Evolutionary conservation across 129 eudicot species (phyloP), one percentile per base, ranked within the genome.

Genomic region (Flaveria bidentis): DNA sequence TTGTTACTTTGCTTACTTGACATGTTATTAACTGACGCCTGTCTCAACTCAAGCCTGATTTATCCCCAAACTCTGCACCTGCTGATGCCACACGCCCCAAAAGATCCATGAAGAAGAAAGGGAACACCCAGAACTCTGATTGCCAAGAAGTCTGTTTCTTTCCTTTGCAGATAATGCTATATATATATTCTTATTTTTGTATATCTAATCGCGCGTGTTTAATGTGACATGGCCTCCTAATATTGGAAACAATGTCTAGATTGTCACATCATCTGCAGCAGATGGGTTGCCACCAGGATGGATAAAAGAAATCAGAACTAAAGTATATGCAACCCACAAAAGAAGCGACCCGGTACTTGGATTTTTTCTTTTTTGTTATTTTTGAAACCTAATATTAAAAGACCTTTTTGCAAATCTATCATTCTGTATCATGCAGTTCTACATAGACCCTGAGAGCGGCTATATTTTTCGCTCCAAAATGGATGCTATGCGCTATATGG

Each of bases 271-370:
- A 20, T 23, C 74, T 65, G 53, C 85, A 0, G 90, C 86, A 20
- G 90, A 85, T 7, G 91, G 82, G 76, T 75, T 92, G 62, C 96
- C 98, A 5, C 76, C 87, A 45, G 98, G 98, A 45, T 92, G 98
- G 98, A 78, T 85, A 13, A 90, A 85, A 80, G 98, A 90, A 81
- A 69, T 85, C 65, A 86, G 83, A 85, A 64, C 81, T 30, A 85
- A 78, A 64, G 76, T 72, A 79, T 56, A 10, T 44, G 80, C 61
- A 6, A 79, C 76, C 69, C 57, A 74, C 67, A 71, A 69, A 52
- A 84, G 88, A 50, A 82, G 42, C 36, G 93, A 91, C 57, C 88
- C 86, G 84, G 97, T 91, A 91, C 9, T 39, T 41, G n/a, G n/a
- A 1, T 30, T 22, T 47, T 10, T 42, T 2, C 36, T 61, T 25